Percentiles rank a stretch among this genome's conserved stretches.
Evolutionary conservation across 192 early-diverging fungal genomes (phyloP).

Genomic region (Gamsiella multidivaricata): DNA sequence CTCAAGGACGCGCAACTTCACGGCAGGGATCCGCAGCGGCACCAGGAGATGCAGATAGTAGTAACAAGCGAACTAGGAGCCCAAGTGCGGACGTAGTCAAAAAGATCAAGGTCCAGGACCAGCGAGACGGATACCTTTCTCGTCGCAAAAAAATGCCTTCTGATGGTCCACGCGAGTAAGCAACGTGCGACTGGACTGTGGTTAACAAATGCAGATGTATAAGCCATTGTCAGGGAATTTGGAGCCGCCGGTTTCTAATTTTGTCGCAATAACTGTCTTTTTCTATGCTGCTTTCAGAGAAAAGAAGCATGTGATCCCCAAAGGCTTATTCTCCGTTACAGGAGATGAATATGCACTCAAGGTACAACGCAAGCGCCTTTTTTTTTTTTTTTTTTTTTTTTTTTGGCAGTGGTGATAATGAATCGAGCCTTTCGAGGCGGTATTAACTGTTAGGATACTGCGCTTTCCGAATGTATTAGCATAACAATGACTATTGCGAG

Average conservation of each 20-base stretch:
- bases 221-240: too few species aligned
- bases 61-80: conserved; percentile 2
- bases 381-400: background rate
- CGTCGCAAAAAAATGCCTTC: too few species aligned
- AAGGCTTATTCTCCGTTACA: conserved; percentile 13
- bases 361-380: background rate
- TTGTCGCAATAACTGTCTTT: too few species aligned
- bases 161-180: too few species aligned
- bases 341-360: conserved; percentile 25
- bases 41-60: too few species aligned
- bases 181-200: too few species aligned
- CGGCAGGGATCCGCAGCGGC: background rate
- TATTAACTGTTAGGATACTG: background rate
- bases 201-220: too few species aligned
- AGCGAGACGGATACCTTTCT: background rate
- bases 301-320: background rate
- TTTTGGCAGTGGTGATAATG: background rate
- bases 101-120: background rate
- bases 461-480: background rate
- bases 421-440: too few species aligned
- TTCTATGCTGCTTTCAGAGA: conserved; percentile 3
- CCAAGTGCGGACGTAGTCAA: background rate
- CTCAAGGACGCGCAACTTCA: background rate
- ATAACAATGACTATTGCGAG: conserved; percentile 57
- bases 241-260: too few species aligned